Evolutionary conservation across 2,329 filamentous ascomycete genomes (phyloP).

Genomic region (Epichloe sylvatica): DNA sequence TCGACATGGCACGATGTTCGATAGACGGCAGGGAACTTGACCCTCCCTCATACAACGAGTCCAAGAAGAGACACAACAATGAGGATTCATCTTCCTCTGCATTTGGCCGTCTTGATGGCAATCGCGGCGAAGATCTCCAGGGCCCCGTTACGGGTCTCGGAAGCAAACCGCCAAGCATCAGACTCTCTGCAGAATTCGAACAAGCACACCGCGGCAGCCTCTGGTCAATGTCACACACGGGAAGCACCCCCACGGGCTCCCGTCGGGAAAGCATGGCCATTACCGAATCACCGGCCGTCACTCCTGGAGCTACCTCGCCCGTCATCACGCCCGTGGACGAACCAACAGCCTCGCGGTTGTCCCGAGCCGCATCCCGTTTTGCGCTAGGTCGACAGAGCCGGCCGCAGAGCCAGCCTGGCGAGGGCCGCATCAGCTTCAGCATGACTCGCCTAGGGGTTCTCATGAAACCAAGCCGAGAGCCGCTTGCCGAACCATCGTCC

Average conservation of each 20-base stretch:
- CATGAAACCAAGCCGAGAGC: conserved; percentile 38
- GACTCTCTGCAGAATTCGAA: conserved; percentile 43
- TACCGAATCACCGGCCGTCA: conserved; percentile 30
- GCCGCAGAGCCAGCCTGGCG: conserved; percentile 43
- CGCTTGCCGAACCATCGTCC: conserved; percentile 11
- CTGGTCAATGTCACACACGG: conserved; percentile 23
- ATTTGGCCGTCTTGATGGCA: not conserved
- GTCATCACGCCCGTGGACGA: conserved; percentile 37
- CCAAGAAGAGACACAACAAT: conserved; percentile 25
- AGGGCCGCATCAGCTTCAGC: conserved; percentile 42
- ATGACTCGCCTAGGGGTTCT: conserved; percentile 42
- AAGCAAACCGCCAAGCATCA: conserved; percentile 34
- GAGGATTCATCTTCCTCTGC: conserved; percentile 7
- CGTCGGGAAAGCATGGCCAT: conserved; percentile 38
- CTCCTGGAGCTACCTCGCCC: conserved; percentile 23
- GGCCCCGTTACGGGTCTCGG: conserved; percentile 11
- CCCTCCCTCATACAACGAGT: conserved; percentile 47
- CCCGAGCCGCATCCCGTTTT: conserved; percentile 44
- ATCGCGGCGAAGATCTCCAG: conserved; percentile 14
- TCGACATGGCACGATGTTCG: conserved; percentile 45
- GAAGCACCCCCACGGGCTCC: conserved; percentile 20
- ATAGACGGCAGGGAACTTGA: conserved; percentile 32
- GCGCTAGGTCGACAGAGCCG: conserved; percentile 36
- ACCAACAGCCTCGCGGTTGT: conserved; percentile 37
- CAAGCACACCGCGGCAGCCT: conserved; percentile 33